Evolutionary conservation across 352 stramenopile species (phyloP), one percentile per base, ranked within the genome.

Genomic region (Globisporangium uncinulatum): DNA sequence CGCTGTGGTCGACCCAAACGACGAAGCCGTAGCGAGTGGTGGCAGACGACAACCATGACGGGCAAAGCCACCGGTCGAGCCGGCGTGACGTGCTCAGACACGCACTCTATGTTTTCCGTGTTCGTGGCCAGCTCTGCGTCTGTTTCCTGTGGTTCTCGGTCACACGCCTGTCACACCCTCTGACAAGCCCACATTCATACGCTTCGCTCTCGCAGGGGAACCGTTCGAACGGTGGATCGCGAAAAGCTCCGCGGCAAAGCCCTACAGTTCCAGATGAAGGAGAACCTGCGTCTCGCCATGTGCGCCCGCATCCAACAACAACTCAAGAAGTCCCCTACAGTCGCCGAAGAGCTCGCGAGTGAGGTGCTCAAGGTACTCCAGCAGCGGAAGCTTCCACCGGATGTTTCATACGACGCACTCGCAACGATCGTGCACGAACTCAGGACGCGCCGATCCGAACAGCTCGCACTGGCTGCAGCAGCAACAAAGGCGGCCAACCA

Each of bases 231-330:
- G 0, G 67, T 89, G 50, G 76, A 89, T 61, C 77, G 74, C 31
- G 79, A 89, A 47, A 73, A 79, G 49, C 73, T 92, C 17, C 72
- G 79, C 41, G 79, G 87, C 54, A 86, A 87, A 43, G 82, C 79
- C 24, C 69, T 73, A 5, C 66, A 76, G 45, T 59, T 90, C 52
- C 79, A 90, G 56, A 89, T 92, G 79, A 79, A 83, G 20, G 80
- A 89, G 41, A 85, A 76, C 29, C 62, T 86, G 69, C 74, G 80
- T 0, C 66, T 90, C 19, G 63, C 70, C 36, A 75, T 92, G 63
- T 92, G 82, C 48, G 76, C 74, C 9, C 82, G 82, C 50, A 71
- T 92, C 51, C 82, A 92, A 60, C 77, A 89, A 54, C 74, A 77
- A 57, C 67, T 84, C 37, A 75, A 74, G 19, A 92, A 90, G 63